Evolutionary conservation across 768 basidiomycete genomes (phyloP).

Genomic region (Aureoboletus auriporus): DNA sequence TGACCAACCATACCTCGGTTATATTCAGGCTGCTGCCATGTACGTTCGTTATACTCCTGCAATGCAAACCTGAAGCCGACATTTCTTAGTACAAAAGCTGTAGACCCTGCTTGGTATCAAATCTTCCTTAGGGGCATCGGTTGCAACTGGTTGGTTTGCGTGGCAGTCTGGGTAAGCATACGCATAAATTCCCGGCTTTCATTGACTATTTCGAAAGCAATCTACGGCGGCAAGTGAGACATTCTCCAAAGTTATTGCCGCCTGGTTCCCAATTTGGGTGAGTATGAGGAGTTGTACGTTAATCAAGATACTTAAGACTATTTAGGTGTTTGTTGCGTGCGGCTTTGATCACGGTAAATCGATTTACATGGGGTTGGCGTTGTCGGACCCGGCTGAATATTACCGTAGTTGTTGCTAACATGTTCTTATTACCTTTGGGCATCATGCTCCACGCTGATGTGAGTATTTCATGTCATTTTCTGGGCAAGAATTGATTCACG

Average conservation of each 20-base stretch:
- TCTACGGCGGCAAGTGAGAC: slow-evolving; percentile 63
- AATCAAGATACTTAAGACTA: not conserved
- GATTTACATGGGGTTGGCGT: not conserved
- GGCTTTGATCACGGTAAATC: slow-evolving; percentile 64
- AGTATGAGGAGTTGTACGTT: slow-evolving; percentile 8
- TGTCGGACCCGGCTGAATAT: not conserved
- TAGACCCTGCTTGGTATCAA: slow-evolving; percentile 64
- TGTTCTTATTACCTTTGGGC: slow-evolving; percentile 68
- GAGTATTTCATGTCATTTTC: slow-evolving; percentile 22
- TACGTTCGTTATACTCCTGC: slow-evolving; percentile 29
- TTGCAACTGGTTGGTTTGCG: slow-evolving; percentile 73
- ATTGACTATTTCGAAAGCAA: slow-evolving; percentile 45
- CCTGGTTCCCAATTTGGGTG: slow-evolving; percentile 78
- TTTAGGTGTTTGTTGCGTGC: slow-evolving; percentile 64
- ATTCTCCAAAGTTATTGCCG: slow-evolving; percentile 62
- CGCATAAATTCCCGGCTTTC: not conserved
- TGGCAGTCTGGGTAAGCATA: slow-evolving; percentile 65
- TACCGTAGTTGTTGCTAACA: slow-evolving; percentile 60
- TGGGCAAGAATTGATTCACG: not conserved
- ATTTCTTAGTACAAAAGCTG: slow-evolving; percentile 51
- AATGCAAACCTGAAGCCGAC: not conserved
- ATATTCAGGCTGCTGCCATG: slow-evolving; percentile 54
- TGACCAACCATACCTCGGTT: slow-evolving; percentile 51
- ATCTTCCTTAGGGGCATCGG: slow-evolving; percentile 71
- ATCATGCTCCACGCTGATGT: slow-evolving; percentile 70